Evolutionary conservation across 768 basidiomycete species (phyloP), one percentile per base, ranked within the genome.

Genomic region (Pleurotus ostreatus): DNA sequence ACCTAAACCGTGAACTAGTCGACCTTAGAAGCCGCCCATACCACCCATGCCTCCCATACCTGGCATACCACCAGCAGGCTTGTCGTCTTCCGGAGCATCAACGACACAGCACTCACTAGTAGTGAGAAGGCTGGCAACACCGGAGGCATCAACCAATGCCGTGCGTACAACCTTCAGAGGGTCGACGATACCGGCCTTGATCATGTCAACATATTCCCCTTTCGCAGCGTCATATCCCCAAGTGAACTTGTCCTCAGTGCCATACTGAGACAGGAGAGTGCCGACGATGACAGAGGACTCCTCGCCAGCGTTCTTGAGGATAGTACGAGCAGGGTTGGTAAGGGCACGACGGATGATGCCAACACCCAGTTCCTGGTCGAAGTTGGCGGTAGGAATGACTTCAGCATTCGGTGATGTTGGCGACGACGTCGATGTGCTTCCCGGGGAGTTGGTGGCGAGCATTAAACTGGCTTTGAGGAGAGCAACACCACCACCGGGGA

Each of bases 301-400:
- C 72, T 97, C 94, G 38, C 95, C 96, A 1, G 96, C 95, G 69
- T 98, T 98, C 69, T 80, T 80, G 56, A 94, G 83, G 70, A 98
- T 98, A 1, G 90, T 89, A 45, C 93, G 88, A 11, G 88, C 80
- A 5, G 96, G 96, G 56, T 85, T 78, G 16, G 85, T 82, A 61
- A 98, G 74, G 16, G 95, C 94, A 25, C 90, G 85, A 30, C 88
- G 85, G 71, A 97, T 91, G 73, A 97, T 98, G 59, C 85, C 81
- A 20, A 98, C 92, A 63, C 96, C 96, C 56, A 99, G 91, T 64
- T 94, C 87, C 67, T 98, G 95, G 76, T 98, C 96, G 66, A 98
- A 98, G 89, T 98, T 98, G 71, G 76, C 73, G 0, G 89, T 92
- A 16, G 81, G 71, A 65, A 98, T 84, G 26, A 85, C 78, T 63